Conservation (phyloP, 208 protist genomes). For the Acanthamoeba triangularis region DNA sequence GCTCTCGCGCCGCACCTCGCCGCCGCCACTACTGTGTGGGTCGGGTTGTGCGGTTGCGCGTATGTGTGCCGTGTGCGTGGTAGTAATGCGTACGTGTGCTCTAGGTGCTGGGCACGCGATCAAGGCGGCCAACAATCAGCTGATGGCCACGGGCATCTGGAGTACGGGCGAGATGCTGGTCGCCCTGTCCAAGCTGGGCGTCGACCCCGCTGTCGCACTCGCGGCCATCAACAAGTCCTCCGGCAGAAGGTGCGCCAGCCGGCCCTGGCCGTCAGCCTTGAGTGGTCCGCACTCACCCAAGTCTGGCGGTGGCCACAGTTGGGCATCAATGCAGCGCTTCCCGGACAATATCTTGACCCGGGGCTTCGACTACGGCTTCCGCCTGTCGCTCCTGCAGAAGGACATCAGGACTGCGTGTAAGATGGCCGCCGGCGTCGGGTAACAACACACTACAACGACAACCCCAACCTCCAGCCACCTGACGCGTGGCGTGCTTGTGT, state of each 20-base stretch:
- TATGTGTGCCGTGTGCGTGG: background rate
- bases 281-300: background rate
- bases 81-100: background rate
- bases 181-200: slow-evolving; percentile 64
- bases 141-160: slow-evolving; percentile 41
- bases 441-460: background rate
- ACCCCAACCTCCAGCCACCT: background rate
- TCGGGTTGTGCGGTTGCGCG: background rate
- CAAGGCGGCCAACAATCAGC: slow-evolving; percentile 71
- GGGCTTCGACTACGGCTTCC: slow-evolving; percentile 72
- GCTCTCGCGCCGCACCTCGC: background rate
- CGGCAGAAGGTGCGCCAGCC: background rate
- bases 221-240: slow-evolving; percentile 70
- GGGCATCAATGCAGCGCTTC: slow-evolving; percentile 72
- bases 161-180: slow-evolving; percentile 48
- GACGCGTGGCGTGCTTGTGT: background rate
- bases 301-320: slow-evolving; percentile 7
- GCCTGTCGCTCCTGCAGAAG: slow-evolving; percentile 66
- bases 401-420: slow-evolving; percentile 27
- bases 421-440: slow-evolving; percentile 60
- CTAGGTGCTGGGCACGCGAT: slow-evolving; percentile 58
- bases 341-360: slow-evolving; percentile 68
- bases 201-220: slow-evolving; percentile 43
- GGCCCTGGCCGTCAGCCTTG: background rate
- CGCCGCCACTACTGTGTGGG: background rate